A percentile compares a stretch with the other conserved stretches of the same genome.
phyloP scores from a whole-genome alignment of 1,284 basidiomycete genomes.

The Sanghuangporus sanghuang region DNA sequence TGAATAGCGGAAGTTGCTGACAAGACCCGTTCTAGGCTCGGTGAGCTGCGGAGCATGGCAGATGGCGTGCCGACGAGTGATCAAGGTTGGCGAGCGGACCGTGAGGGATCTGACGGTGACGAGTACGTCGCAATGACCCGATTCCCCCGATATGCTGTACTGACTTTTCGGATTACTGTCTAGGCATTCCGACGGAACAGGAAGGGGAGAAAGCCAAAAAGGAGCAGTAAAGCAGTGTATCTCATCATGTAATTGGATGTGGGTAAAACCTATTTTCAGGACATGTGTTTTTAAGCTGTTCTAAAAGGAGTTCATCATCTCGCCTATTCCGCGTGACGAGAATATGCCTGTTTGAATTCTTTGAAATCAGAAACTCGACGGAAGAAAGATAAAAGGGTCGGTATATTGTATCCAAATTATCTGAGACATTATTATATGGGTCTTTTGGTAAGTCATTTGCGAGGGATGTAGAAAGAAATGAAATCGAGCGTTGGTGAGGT shows the following conservation, averaged over 20 bases:
- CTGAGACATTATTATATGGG: not conserved
- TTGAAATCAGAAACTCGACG: not conserved
- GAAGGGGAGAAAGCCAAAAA: constrained; percentile 4
- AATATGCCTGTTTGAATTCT: not conserved
- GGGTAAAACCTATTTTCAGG: not conserved
- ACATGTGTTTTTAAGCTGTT: constrained; percentile 2
- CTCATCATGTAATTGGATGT: not conserved
- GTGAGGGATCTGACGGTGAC: constrained; percentile 11
- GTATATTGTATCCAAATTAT: not conserved
- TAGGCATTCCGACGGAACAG: constrained; percentile 18
- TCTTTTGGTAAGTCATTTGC: not conserved
- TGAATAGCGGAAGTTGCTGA: not conserved
- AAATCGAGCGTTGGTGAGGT: not conserved
- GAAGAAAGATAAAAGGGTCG: not conserved
- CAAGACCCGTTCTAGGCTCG: constrained; percentile 20
- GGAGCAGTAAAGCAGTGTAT: constrained; percentile 8
- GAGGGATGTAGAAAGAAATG: too few species aligned
- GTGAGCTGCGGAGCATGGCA: constrained; percentile 19
- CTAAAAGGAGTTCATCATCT: constrained; percentile 1
- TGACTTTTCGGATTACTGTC: constrained; percentile 1
- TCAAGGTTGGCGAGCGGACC: constrained; percentile 17
- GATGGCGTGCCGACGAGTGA: constrained; percentile 13
- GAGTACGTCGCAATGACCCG: not conserved
- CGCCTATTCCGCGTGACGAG: not conserved
- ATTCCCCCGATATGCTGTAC: constrained; percentile 1